Conservation (phyloP, 345 rosid species). For the Psidium friedrichsthalianum region DNA sequence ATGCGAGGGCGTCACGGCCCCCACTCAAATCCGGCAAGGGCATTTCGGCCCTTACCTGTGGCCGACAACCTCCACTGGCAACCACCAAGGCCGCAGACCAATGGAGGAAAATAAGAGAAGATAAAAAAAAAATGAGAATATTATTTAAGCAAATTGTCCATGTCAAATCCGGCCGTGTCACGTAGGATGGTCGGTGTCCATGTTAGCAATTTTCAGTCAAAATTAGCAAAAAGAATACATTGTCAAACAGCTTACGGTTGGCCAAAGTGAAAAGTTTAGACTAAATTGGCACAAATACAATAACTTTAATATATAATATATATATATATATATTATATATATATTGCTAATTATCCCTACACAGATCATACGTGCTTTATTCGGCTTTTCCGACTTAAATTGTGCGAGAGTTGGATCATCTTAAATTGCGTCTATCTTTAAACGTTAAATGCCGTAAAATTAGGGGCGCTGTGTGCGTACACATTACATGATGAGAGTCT, state of each 20-base stretch:
- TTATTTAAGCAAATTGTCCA: neutral
- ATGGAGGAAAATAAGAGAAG: neutral
- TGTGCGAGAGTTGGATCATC: neutral
- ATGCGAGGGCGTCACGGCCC: neutral
- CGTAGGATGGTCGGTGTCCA: accelerated
- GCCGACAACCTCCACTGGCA: neutral
- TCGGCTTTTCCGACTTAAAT: neutral
- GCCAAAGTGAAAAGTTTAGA: neutral
- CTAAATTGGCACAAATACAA: neutral
- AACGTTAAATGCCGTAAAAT: neutral
- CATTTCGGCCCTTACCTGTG: accelerated
- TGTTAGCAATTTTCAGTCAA: accelerated
- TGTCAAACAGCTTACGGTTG: accelerated
- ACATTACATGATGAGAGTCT: neutral
- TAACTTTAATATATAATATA: neutral
- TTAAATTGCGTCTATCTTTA: neutral
- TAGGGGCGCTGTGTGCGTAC: neutral
- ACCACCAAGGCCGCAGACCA: accelerated
- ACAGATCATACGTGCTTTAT: neutral
- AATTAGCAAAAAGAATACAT: neutral
- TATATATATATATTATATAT: too few species aligned
- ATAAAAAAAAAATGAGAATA: neutral
- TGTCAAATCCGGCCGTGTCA: accelerated
- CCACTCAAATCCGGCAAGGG: neutral
- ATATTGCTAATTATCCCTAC: neutral